phyloP scores from a whole-genome alignment of 208 protist genomes.

The Crithidia brevicula region DNA sequence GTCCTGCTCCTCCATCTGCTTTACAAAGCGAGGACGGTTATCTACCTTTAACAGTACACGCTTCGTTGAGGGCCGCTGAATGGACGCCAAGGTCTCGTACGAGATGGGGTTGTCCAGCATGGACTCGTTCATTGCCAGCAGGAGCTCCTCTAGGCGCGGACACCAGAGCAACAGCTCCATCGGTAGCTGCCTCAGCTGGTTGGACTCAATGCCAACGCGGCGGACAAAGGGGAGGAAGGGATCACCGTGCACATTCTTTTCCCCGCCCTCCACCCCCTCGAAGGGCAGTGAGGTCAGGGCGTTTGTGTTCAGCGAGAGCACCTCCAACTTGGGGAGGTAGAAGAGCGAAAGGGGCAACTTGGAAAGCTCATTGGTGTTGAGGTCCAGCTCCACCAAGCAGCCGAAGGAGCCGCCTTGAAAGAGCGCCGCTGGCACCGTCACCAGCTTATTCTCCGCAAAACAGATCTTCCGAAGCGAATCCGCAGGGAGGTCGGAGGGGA shows the following conservation, averaged over 20 bases:
- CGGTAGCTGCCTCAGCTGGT: constrained; percentile 61
- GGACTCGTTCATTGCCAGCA: constrained; percentile 67
- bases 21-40: constrained; percentile 75
- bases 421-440: constrained; percentile 36
- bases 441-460: constrained; percentile 68
- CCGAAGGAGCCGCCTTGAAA: constrained; percentile 49
- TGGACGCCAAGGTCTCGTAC: constrained; percentile 28
- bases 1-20: constrained; percentile 57
- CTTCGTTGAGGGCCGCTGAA: constrained; percentile 1
- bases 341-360: constrained; percentile 69
- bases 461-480: constrained; percentile 45
- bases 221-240: constrained; percentile 54
- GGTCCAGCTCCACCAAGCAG: constrained; percentile 51
- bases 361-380: constrained; percentile 71
- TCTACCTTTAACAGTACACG: constrained; percentile 59
- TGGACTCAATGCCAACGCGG: constrained; percentile 76
- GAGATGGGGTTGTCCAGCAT: constrained; percentile 66
- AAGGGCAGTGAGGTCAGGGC: constrained; percentile 43
- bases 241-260: constrained; percentile 1
- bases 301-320: constrained; percentile 79
- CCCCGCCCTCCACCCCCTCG: constrained; percentile 3
- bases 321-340: constrained; percentile 59
- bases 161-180: constrained; percentile 69
- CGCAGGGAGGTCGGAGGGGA: constrained; percentile 50
- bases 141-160: constrained; percentile 52